These are phyloP conservation scores for Sungouiozyma intestinalis DNA, from an alignment of 805 yeast genomes.

Conservation along the genomic window DNA sequence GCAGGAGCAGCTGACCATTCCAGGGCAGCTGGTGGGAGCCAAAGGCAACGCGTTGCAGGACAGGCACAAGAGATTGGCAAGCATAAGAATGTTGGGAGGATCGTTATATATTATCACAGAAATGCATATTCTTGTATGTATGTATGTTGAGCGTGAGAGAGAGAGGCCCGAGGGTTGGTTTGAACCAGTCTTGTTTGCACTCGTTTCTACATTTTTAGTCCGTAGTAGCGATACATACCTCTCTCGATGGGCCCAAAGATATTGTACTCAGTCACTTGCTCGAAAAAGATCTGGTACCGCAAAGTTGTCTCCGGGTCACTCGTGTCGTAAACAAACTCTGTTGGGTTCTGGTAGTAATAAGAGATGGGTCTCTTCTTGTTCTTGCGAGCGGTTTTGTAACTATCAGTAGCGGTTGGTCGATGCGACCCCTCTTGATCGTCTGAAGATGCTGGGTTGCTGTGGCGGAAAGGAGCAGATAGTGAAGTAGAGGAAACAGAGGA, in stretches of 20 bases:
- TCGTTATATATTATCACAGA: not conserved
- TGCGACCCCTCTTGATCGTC: not conserved
- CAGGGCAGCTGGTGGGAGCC: too few relatives aligned
- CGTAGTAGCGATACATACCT: slow-evolving; percentile 36
- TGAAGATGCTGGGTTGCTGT: too few relatives aligned
- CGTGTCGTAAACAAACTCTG: slow-evolving; percentile 20
- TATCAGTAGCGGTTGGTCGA: too few relatives aligned
- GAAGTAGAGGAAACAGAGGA: not conserved
- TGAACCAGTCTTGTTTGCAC: too few relatives aligned
- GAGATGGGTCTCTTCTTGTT: slow-evolving; percentile 4
- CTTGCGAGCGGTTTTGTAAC: too few relatives aligned
- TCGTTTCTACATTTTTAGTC: slow-evolving; percentile 28
- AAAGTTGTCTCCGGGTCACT: slow-evolving; percentile 18
- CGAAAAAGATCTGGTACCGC: slow-evolving; percentile 21
- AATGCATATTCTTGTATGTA: too few relatives aligned
- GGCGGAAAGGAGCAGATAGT: not conserved
- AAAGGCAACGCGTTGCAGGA: too few relatives aligned
- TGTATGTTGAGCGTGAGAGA: too few relatives aligned
- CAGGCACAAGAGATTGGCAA: too few relatives aligned
- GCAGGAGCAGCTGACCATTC: not conserved
- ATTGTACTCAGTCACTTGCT: slow-evolving; percentile 29
- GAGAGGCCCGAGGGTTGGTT: too few relatives aligned
- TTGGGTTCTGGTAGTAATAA: slow-evolving; percentile 15
- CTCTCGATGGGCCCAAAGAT: slow-evolving; percentile 35
- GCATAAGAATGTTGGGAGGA: too few relatives aligned